Evolutionary conservation across 805 yeast genomes (phyloP).

Genomic region (Wickerhamiella brachini): DNA sequence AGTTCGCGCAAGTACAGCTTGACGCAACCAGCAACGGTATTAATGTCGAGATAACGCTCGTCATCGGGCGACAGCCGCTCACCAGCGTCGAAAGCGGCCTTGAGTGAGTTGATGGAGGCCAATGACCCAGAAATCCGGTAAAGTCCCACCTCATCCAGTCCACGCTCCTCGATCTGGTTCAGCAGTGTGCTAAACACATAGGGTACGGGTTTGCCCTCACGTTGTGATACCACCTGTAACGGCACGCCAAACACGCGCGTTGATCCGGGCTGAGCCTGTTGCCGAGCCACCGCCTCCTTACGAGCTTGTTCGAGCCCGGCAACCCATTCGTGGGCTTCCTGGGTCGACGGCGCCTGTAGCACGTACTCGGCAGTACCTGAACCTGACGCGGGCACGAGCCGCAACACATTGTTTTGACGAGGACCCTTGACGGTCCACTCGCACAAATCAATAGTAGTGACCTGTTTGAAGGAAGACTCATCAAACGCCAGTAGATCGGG

Average conservation of each 20-base stretch:
- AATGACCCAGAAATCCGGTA: constrained; percentile 63
- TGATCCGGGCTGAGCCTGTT: constrained; percentile 10
- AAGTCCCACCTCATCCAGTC: constrained; percentile 80
- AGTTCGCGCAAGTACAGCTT: constrained; percentile 72
- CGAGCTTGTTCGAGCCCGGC: constrained; percentile 17
- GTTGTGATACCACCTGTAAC: constrained; percentile 52
- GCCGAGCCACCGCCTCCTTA: constrained; percentile 4
- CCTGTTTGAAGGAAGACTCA: constrained; percentile 36
- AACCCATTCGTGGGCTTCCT: constrained; percentile 67
- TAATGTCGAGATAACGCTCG: constrained; percentile 60
- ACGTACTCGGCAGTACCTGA: constrained; percentile 17
- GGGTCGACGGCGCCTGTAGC: constrained; percentile 51
- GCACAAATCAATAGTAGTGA: constrained; percentile 32
- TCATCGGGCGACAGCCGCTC: constrained; percentile 32
- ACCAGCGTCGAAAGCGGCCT: constrained; percentile 41
- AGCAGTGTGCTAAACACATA: constrained; percentile 49
- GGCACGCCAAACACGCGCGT: constrained; percentile 79
- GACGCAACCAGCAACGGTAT: constrained; percentile 78
- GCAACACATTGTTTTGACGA: not conserved
- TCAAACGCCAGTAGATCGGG: constrained; percentile 36
- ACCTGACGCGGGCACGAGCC: not conserved
- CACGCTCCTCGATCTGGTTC: constrained; percentile 69
- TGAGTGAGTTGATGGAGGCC: constrained; percentile 41
- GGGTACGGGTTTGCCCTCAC: constrained; percentile 56
- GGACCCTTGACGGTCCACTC: constrained; percentile 24